Base-by-base conservation (phyloP, 768 basidiomycete species). In the Dacryopinax primogenitus region DNA sequence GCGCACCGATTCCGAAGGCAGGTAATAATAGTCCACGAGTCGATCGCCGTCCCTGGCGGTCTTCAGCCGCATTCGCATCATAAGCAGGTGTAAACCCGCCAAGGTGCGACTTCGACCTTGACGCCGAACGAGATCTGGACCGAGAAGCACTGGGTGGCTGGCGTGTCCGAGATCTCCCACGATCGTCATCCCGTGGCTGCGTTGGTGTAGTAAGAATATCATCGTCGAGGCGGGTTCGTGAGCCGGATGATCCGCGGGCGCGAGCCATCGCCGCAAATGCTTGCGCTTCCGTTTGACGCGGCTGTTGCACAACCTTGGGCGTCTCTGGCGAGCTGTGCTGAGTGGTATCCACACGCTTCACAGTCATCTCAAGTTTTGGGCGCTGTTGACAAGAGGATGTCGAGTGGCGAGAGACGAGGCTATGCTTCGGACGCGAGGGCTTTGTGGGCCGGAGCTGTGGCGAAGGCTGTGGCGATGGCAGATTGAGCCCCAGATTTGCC, bases 251-350 rank as follows among this genome's bases (percentile, higher is more conserved):
- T 28, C 51, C 51, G 30, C 51, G 51, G 51, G 51, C 51, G 51
- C 51, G 51, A 32, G 51, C 51, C 51, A 58, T 58, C 13, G 51
- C 51, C 51, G 51, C 51, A 58, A 58, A 28, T 23, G 51, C 51
- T 58, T 58, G 51, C 11, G 51, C 51, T 30, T 58, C 51, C 51
- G 51, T 58, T 26, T 26, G 23, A 18, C 30, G 51, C 51, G 51
- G 51, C 51, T 58, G 23, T 30, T 58, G 51, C 26, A 58, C 51
- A 6, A 13, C 9, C 26, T 18, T 58, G 51, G 51, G 51, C 51
- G 51, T 58, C 21, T 58, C 51, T 11, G 51, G 51, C 26, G 51
- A 58, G 51, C 51, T 58, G 26, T 58, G 51, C 51, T 23, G 51
- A 6, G 6, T 3, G 13, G 51, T 58, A 4, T 23, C 51, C 26